Conservation (phyloP, 2,329 filamentous ascomycete species). For the Epicoccum sorghinum region DNA sequence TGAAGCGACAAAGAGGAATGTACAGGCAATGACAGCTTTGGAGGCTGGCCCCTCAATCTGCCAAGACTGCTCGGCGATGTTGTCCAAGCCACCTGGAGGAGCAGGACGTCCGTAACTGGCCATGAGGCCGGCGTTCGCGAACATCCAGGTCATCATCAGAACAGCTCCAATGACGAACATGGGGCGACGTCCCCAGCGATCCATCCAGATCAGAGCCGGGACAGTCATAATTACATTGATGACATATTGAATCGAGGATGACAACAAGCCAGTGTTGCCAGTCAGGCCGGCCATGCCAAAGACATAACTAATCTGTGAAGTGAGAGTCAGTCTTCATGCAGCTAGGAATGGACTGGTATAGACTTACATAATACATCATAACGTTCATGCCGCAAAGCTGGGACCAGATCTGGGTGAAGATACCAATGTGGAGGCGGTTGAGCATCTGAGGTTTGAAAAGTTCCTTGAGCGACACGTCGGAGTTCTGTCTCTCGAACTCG, state of each 20-base stretch:
- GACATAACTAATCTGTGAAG: conserved; percentile 57
- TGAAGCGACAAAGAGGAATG: conserved; percentile 74
- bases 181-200: conserved; percentile 74
- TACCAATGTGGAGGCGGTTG: conserved; percentile 72
- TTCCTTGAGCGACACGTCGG: conserved; percentile 73
- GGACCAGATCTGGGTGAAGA: conserved; percentile 77
- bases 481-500: conserved; percentile 73
- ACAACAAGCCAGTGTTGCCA: conserved; percentile 64
- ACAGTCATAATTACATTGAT: conserved; percentile 83
- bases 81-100: conserved; percentile 48
- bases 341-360: no score
- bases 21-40: conserved; percentile 67
- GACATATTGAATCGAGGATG: conserved; percentile 74
- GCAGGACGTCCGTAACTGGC: conserved; percentile 61
- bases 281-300: conserved; percentile 74
- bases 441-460: conserved; percentile 76
- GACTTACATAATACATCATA: conserved; percentile 47
- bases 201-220: conserved; percentile 75
- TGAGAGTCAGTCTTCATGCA: no score
- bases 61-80: conserved; percentile 51
- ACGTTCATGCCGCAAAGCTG: conserved; percentile 74
- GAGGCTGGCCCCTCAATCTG: conserved; percentile 48
- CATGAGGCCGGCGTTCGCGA: conserved; percentile 67
- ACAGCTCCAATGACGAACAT: conserved; percentile 69
- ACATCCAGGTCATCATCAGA: conserved; percentile 68